Percentiles rank a stretch among this genome's conserved stretches.
Evolutionary conservation across 129 eudicot genomes (phyloP).

Genomic region (Chrysanthemum lavandulifolium): DNA sequence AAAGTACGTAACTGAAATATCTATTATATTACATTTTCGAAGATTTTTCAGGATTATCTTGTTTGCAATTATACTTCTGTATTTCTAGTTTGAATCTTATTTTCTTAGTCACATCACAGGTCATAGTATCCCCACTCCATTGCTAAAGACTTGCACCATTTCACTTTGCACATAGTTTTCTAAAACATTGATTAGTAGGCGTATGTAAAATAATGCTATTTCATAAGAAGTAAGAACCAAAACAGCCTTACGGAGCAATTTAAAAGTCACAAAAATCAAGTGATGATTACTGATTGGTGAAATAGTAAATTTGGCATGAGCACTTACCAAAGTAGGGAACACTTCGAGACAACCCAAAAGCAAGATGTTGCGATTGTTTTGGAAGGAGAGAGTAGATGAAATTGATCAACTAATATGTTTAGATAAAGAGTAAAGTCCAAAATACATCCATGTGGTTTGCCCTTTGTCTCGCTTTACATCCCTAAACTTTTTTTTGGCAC

Average conservation of each 20-base stretch:
- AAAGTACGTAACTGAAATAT: constrained; percentile 56
- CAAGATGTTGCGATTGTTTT: not conserved
- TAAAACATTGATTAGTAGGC: not conserved
- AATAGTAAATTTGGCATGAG: not conserved
- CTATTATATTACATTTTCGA: not conserved
- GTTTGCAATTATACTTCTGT: too few species aligned
- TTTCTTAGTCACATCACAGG: not conserved
- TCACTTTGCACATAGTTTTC: not conserved
- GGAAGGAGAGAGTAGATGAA: not conserved
- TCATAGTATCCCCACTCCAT: not conserved
- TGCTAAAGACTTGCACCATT: not conserved
- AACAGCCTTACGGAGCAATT: not conserved
- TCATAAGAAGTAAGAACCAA: constrained; percentile 5
- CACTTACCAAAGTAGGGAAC: not conserved
- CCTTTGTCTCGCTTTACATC: too few species aligned
- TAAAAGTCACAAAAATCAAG: not conserved
- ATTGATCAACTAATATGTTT: not conserved
- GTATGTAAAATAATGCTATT: not conserved
- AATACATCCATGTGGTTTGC: too few species aligned
- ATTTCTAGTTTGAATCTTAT: too few species aligned
- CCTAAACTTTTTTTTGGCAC: too few species aligned
- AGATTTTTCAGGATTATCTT: not conserved
- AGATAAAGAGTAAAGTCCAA: too few species aligned
- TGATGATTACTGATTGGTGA: constrained; percentile 9
- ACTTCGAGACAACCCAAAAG: not conserved